phyloP scores from a whole-genome alignment of 192 early-diverging fungal genomes.

The Backusella tarrabulga region DNA sequence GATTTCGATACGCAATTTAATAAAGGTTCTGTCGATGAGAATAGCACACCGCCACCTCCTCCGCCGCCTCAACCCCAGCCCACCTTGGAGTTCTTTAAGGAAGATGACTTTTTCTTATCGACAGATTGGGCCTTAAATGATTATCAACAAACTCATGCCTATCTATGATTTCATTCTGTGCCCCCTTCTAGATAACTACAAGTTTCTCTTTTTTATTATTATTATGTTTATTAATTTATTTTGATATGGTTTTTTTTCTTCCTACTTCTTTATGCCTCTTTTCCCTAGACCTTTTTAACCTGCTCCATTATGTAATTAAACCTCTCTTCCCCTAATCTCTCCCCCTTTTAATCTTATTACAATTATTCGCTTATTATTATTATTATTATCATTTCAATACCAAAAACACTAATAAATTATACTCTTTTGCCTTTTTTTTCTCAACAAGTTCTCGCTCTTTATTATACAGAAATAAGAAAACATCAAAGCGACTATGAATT shows the following conservation, averaged over 20 bases:
- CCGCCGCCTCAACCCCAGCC: neutral
- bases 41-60: neutral
- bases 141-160: slow-evolving; percentile 9
- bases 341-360: neutral
- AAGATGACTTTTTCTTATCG: slow-evolving; percentile 14
- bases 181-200: neutral
- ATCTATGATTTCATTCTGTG: neutral
- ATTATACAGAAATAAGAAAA: too few relatives aligned
- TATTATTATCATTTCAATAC: neutral
- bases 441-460: too few relatives aligned
- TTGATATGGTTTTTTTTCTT: neutral
- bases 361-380: neutral
- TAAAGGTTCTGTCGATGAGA: neutral
- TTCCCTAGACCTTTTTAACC: neutral
- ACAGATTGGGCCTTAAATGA: slow-evolving; percentile 14
- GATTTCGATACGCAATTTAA: slow-evolving; percentile 12
- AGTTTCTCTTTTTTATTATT: neutral
- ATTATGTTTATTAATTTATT: neutral
- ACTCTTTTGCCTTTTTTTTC: neutral
- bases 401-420: neutral
- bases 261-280: neutral
- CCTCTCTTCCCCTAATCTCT: neutral
- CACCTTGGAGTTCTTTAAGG: slow-evolving; percentile 5
- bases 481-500: too few relatives aligned
- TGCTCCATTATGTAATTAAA: neutral